Base-by-base conservation (phyloP, 352 stramenopile species). In the Globisporangium echinulatum region DNA sequence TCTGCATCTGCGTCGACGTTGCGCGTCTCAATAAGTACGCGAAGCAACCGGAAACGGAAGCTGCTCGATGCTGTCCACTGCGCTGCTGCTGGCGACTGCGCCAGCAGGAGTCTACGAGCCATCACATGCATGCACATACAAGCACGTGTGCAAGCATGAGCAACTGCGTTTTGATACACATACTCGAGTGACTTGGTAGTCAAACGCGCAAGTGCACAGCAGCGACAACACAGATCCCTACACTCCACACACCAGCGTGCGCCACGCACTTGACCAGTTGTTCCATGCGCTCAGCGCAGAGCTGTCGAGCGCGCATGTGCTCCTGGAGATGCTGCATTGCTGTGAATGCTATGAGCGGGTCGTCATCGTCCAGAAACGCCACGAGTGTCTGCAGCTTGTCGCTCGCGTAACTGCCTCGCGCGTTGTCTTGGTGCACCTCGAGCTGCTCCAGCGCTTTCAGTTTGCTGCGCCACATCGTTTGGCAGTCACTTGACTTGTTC, bases 21-120 rank as follows among this genome's bases (percentile, higher is more conserved):
- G 37, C 5, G 39, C 4, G 25, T 19, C 39, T 52, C n/a, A 19
- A 84, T 51, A 37, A 89, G 62, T 17, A 74, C 50, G 36, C 76
- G 79, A 5, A 89, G 47, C 6, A 87, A 54, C 50, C 85, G 74
- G 38, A 87, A 75, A 7, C 75, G 70, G 53, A 77, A 82, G 15
- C 71, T 70, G 56, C 66, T 71, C 54, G 58, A 54, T 13, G 53
- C 19, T 57, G 38, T 25, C 19, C 33, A 48, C 15, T 38, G 36
- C 7, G 44, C 11, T 53, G 7, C 3, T 1, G 8, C 19, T 50
- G 17, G 7, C 44, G 14, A 15, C 17, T 15, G 39, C 46, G 8
- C 7, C 53, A 64, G 19, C 38, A 64, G 17, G 4, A 59, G 52
- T 14, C 59, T 64, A 33, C 25, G 25, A 33, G 25, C 25, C 25